Evolutionary conservation across 2,329 filamentous ascomycete genomes (phyloP).

Genomic region (Aspergillus fijiensis): DNA sequence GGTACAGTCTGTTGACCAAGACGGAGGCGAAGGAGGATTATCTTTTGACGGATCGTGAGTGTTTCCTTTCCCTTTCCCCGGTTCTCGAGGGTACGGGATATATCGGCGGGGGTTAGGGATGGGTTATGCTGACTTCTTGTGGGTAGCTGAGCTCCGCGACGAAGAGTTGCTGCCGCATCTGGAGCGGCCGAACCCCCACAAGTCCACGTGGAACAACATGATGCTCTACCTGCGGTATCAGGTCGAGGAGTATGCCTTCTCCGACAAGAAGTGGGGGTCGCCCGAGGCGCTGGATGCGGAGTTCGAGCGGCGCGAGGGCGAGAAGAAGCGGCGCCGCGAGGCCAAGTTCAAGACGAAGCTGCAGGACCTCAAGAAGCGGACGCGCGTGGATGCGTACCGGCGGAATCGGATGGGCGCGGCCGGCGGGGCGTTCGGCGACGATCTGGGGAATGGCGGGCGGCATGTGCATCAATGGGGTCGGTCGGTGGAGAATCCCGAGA

Average conservation of each 20-base stretch:
- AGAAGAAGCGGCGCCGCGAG: slow-evolving; percentile 84
- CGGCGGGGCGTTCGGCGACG: slow-evolving; percentile 70
- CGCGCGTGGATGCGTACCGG: slow-evolving; percentile 84
- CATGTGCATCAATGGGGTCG: slow-evolving; percentile 88
- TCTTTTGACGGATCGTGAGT: slow-evolving; percentile 82
- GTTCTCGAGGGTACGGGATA: too few relatives aligned
- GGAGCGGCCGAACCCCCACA: slow-evolving; percentile 89
- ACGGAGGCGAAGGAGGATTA: slow-evolving; percentile 96
- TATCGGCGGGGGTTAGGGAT: not conserved
- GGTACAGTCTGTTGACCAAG: slow-evolving; percentile 93
- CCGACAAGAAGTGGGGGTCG: slow-evolving; percentile 81
- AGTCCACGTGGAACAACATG: slow-evolving; percentile 97
- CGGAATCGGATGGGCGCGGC: slow-evolving; percentile 58
- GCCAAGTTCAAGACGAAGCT: slow-evolving; percentile 89
- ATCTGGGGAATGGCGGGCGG: slow-evolving; percentile 63
- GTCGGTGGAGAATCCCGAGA: slow-evolving; percentile 58
- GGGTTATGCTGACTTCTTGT: slow-evolving; percentile 2
- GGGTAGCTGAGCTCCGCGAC: slow-evolving; percentile 80
- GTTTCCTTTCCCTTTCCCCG: not conserved
- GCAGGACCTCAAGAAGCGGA: slow-evolving; percentile 87
- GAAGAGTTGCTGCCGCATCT: slow-evolving; percentile 82
- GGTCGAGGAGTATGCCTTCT: slow-evolving; percentile 90
- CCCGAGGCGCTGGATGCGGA: slow-evolving; percentile 82
- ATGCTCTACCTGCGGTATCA: slow-evolving; percentile 93
- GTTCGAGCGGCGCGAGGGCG: slow-evolving; percentile 73